These are phyloP conservation scores for Fraxinus dipetala DNA, from an alignment of 305 asterid genomes.

Conservation along the genomic window DNA sequence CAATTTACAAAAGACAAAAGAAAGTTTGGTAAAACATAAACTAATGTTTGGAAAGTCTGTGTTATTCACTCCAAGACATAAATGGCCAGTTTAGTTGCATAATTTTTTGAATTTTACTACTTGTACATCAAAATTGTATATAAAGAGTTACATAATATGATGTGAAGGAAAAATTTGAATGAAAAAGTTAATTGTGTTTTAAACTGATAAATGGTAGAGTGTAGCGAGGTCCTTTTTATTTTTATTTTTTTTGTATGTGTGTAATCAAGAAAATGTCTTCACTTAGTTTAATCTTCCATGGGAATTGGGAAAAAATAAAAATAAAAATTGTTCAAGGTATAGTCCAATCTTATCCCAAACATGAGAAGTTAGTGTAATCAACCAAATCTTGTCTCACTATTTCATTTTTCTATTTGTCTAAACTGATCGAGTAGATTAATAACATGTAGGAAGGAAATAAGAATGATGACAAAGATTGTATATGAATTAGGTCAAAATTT, in stretches of 20 bases:
- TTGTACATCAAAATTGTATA: too few species aligned
- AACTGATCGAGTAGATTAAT: not conserved
- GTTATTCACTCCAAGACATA: slow-evolving; percentile 45
- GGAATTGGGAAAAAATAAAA: not conserved
- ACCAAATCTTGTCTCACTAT: not conserved
- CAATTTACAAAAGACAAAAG: slow-evolving; percentile 32
- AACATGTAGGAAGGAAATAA: too few species aligned
- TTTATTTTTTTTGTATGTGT: not conserved
- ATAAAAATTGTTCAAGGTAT: too few species aligned
- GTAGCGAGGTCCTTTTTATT: too few species aligned
- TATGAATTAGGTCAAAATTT: not conserved
- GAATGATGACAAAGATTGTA: too few species aligned
- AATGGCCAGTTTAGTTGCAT: slow-evolving; percentile 31
- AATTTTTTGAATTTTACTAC: not conserved
- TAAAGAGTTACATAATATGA: too few species aligned
- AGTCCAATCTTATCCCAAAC: not conserved
- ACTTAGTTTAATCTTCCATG: not conserved
- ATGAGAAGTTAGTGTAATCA: not conserved
- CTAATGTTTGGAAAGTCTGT: slow-evolving; percentile 12
- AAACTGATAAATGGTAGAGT: too few species aligned
- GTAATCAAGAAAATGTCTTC: slow-evolving; percentile 23
- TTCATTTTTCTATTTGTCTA: not conserved
- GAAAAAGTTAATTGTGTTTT: too few species aligned
- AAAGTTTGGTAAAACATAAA: slow-evolving; percentile 5
- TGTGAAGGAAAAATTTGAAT: too few species aligned